Evolutionary conservation across 2,329 filamentous ascomycete species (phyloP), one percentile per base, ranked within the genome.

Genomic region (Colletotrichum karsti): DNA sequence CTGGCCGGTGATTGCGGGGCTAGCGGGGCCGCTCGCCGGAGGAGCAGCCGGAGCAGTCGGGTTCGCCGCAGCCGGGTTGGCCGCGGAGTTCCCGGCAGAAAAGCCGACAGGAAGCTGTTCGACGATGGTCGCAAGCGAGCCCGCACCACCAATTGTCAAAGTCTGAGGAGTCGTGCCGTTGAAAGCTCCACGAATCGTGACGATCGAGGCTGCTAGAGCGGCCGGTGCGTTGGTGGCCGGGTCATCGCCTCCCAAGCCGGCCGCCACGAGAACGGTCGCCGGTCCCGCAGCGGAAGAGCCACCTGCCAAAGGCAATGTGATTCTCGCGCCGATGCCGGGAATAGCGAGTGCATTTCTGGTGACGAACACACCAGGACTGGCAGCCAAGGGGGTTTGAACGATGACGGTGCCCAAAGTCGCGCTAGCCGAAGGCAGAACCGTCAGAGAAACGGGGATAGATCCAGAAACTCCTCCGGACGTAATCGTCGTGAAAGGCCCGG

Each of bases 401-500:
- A 69, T 61, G 20, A 69, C 37, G 41, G 66, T 69, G 2, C 62
- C 66, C 39, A 60, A 6, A 3, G 66, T 54, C 6, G 66, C 54
- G 56, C 30, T 67, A 1, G 42, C 35, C 15, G 55, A 57, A 5
- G 66, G 55, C 22, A 66, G 10, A 2, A 69, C 30, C 1, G 62
- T 67, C 5, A 69, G 15, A 3, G 66, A 53, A 12, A 65, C 54
- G 2, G 66, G 62, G 4, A 61, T 12, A 13, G 66, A 53, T n/a
- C 66, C 66, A 9, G 54, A 60, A 24, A 66, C 51, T 2, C 50
- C 39, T 24, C 56, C 62, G 7, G 55, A 60, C 3, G 64, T 67
- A 18, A 69, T 59, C 20, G 66, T 69, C 8, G 56, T 65, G 35
- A 42, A 69, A 3, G 66, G 66, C 12, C 66, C 66, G 5, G 54